Evolutionary conservation across 2,329 filamentous ascomycete species (phyloP).

Genomic region (Clarireedia hainanense): DNA sequence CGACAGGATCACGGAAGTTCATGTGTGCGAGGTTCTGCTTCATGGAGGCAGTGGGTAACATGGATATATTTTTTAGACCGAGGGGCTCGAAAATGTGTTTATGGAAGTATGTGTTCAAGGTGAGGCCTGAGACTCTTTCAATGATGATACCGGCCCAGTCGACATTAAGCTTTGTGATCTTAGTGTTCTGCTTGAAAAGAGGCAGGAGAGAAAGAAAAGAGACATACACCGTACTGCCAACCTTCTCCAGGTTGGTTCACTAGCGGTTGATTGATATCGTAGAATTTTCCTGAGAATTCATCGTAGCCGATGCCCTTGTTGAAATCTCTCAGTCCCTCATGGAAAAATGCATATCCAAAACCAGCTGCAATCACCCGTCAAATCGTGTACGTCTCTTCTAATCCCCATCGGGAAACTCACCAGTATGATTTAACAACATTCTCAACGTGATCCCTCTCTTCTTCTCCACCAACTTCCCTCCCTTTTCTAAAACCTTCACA

Average conservation of each 20-base stretch:
- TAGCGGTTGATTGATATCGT: conserved; percentile 29
- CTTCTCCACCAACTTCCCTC: conserved; percentile 34
- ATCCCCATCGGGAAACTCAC: no score
- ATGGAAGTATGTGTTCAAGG: conserved; percentile 41
- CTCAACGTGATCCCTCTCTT: conserved; percentile 24
- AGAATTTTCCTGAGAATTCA: conserved; percentile 15
- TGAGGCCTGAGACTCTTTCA: conserved; percentile 36
- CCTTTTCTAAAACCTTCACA: conserved; percentile 36
- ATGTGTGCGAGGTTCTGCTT: no score
- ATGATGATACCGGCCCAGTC: conserved; percentile 46
- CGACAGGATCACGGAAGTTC: no score
- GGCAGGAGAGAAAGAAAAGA: neutral
- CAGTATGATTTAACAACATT: no score
- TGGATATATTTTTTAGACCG: conserved; percentile 6
- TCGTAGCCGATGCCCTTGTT: conserved; percentile 33
- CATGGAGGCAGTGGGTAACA: no score
- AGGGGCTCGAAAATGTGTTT: conserved; percentile 40
- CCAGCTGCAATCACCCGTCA: conserved; percentile 47
- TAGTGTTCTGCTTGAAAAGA: neutral
- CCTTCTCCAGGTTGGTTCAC: conserved; percentile 54
- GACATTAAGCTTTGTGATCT: conserved; percentile 34
- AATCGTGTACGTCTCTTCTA: conserved; percentile 34
- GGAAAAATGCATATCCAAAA: conserved; percentile 49
- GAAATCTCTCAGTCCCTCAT: conserved; percentile 41
- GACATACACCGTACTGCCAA: conserved; percentile 33